A percentile compares a stretch with the other conserved stretches of the same genome.
Conservation (phyloP, 2,329 filamentous ascomycete species). For the Colletotrichum agaves region DNA sequence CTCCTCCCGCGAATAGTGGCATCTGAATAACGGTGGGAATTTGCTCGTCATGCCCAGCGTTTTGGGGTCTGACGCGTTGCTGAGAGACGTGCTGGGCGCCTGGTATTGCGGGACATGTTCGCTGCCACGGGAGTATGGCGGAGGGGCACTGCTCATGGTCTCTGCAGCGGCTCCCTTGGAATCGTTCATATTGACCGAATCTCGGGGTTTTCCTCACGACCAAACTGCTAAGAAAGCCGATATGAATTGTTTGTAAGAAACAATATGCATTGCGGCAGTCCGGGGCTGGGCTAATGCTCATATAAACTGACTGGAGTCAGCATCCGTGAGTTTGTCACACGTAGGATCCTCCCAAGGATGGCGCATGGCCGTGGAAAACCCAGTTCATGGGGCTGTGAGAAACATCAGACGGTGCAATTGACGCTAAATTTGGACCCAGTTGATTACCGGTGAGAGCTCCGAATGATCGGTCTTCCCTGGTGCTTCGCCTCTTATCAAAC, state of each 20-base stretch:
- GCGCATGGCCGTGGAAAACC: background rate
- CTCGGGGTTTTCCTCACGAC: accelerated
- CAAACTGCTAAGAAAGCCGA: background rate
- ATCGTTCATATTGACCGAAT: background rate
- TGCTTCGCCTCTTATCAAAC: background rate
- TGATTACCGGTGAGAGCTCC: background rate
- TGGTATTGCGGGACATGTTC: background rate
- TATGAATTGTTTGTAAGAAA: too few species aligned
- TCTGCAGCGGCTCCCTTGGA: background rate
- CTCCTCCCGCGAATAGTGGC: background rate
- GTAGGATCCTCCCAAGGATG: background rate
- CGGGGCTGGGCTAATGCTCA: too few species aligned
- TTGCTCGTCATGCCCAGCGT: background rate
- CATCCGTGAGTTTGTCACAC: constrained; percentile 1
- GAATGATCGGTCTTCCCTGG: background rate
- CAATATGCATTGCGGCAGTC: too few species aligned
- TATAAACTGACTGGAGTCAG: background rate
- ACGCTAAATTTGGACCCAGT: background rate
- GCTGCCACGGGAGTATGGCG: background rate
- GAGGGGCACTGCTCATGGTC: background rate
- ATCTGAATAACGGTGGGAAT: background rate
- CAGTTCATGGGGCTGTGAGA: constrained; percentile 1
- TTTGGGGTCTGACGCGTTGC: background rate
- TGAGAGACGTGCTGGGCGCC: background rate
- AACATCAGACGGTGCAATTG: background rate